Conservation (phyloP, 2,329 filamentous ascomycete species). For the Myriosclerotinia duriaeana region DNA sequence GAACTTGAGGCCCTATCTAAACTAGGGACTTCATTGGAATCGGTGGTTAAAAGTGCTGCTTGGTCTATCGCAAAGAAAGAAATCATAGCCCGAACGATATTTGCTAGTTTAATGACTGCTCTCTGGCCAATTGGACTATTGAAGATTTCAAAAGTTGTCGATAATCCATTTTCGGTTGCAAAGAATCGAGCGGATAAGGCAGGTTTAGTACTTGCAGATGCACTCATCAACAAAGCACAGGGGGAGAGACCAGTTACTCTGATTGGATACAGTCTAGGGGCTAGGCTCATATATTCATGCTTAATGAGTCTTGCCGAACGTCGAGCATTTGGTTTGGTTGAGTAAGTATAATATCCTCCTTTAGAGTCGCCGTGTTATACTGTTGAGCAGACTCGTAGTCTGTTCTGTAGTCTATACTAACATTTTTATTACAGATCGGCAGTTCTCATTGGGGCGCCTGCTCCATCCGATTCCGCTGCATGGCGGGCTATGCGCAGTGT, state of each 20-base stretch:
- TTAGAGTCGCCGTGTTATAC: not conserved
- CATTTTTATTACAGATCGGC: slow-evolving; percentile 47
- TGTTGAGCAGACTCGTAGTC: not conserved
- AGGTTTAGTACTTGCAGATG: slow-evolving; percentile 76
- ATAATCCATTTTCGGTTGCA: slow-evolving; percentile 80
- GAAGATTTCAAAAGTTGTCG: slow-evolving; percentile 65
- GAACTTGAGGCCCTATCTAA: slow-evolving; percentile 76
- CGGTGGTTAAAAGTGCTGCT: slow-evolving; percentile 75
- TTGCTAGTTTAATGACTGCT: slow-evolving; percentile 66
- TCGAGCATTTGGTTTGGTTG: slow-evolving; percentile 78
- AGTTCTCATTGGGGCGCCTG: slow-evolving; percentile 78
- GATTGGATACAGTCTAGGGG: slow-evolving; percentile 79
- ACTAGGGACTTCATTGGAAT: slow-evolving; percentile 74
- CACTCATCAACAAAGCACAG: slow-evolving; percentile 76
- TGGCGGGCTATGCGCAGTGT: slow-evolving; percentile 78
- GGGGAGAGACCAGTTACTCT: slow-evolving; percentile 79
- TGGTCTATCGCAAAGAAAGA: slow-evolving; percentile 71
- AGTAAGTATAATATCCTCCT: slow-evolving; percentile 49
- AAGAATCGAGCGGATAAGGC: slow-evolving; percentile 78
- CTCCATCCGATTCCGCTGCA: slow-evolving; percentile 67
- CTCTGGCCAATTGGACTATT: slow-evolving; percentile 69
- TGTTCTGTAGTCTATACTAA: not conserved
- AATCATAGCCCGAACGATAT: slow-evolving; percentile 60
- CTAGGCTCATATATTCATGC: slow-evolving; percentile 79
- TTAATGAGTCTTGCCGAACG: slow-evolving; percentile 73